Evolutionary conservation across 2,329 filamentous ascomycete species (phyloP).

Genomic region (Epichloe brachyelytri): DNA sequence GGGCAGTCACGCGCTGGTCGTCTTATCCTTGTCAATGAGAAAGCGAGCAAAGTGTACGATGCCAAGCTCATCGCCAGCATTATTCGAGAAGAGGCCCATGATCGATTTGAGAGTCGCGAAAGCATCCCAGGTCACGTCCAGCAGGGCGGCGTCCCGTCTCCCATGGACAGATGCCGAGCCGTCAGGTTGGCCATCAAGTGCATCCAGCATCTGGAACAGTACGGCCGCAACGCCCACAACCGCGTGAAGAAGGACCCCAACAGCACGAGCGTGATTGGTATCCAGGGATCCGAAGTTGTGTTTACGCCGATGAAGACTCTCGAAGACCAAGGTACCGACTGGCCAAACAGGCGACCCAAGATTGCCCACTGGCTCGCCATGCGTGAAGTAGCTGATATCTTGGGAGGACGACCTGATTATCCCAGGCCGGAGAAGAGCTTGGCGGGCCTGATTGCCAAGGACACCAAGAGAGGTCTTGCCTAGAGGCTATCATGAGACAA

Average conservation of each 20-base stretch:
- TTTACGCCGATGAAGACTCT: slow-evolving; percentile 72
- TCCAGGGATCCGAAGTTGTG: slow-evolving; percentile 80
- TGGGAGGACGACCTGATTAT: slow-evolving; percentile 58
- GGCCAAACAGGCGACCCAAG: slow-evolving; percentile 76
- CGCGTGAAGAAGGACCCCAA: slow-evolving; percentile 62
- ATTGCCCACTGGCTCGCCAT: slow-evolving; percentile 74
- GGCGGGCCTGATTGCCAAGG: slow-evolving; percentile 43
- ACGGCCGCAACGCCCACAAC: slow-evolving; percentile 49
- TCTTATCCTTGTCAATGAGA: slow-evolving; percentile 93
- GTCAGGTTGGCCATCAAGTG: slow-evolving; percentile 88
- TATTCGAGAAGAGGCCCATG: slow-evolving; percentile 84
- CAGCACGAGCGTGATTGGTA: slow-evolving; percentile 75
- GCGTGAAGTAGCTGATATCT: slow-evolving; percentile 69
- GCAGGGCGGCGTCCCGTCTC: slow-evolving; percentile 81
- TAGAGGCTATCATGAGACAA: not conserved
- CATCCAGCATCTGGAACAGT: slow-evolving; percentile 79
- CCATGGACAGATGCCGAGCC: slow-evolving; percentile 91
- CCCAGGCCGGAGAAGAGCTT: slow-evolving; percentile 35
- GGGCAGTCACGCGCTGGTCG: slow-evolving; percentile 85
- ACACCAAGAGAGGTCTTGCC: slow-evolving; percentile 41
- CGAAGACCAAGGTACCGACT: slow-evolving; percentile 81
- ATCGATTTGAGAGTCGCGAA: slow-evolving; percentile 83
- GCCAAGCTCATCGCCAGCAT: slow-evolving; percentile 92
- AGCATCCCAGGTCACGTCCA: slow-evolving; percentile 91
- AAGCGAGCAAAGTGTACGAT: slow-evolving; percentile 77